Percentiles rank a stretch among this genome's conserved stretches.
These are phyloP conservation scores for Fimicolochytrium jonesii DNA, from an alignment of 192 early-diverging fungal species.

Conservation along the genomic window DNA sequence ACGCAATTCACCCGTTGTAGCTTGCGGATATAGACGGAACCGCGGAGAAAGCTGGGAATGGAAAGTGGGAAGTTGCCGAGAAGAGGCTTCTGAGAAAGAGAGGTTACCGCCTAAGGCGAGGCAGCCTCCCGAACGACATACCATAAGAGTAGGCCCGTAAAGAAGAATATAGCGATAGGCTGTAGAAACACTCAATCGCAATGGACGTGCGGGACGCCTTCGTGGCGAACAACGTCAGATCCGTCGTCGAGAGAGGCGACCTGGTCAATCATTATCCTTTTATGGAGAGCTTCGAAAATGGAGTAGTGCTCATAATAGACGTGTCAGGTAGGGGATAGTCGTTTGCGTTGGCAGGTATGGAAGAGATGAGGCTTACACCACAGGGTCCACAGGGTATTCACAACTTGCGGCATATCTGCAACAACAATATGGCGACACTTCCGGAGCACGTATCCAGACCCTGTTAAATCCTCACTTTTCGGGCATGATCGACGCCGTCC, in stretches of 20 bases:
- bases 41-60: too few species aligned
- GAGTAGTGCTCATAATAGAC: background rate
- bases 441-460: background rate
- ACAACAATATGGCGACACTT: background rate
- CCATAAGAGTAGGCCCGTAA: too few species aligned
- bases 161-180: too few species aligned
- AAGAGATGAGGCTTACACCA: background rate
- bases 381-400: background rate
- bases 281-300: background rate
- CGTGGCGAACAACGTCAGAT: background rate
- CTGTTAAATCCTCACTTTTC: background rate
- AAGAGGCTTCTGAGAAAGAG: too few species aligned
- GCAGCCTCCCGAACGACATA: too few species aligned
- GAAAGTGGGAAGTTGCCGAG: too few species aligned
- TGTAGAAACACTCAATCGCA: too few species aligned
- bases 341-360: background rate
- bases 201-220: background rate
- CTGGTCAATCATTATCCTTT: slow-evolving; percentile 5
- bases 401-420: slow-evolving; percentile 3
- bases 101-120: too few species aligned
- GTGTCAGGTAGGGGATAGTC: background rate
- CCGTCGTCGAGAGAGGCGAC: background rate
- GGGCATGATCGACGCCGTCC: slow-evolving; percentile 2
- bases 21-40: too few species aligned
- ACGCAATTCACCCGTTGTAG: too few species aligned